Base-by-base conservation (phyloP, 306 rosid genomes). In the Cucumis hystrix region DNA sequence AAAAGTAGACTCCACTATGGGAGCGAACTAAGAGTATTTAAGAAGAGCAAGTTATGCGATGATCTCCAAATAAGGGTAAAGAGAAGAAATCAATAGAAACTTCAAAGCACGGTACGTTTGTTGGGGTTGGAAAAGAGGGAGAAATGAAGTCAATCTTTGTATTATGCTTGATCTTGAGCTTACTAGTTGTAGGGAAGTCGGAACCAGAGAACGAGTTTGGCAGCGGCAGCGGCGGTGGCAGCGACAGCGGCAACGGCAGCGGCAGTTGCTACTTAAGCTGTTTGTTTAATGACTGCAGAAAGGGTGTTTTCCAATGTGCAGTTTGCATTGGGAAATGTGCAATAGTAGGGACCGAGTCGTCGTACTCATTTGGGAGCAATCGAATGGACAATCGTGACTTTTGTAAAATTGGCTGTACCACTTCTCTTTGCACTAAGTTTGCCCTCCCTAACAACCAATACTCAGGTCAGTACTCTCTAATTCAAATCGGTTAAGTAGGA, bases 341-440 rank as follows among this genome's bases (percentile, higher is more conserved):
- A n/a, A 18, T 55, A 5, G 41, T 4, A 18, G n/a, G 0, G 1
- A 1, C 5, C 5, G 23, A 55, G 23, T 55, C 59, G 20, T 16
- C 59, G 1, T 41, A 8, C n/a, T 20, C 64, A 4, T 20, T 7
- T 23, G 2, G 8, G 11, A 3, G 3, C 5, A 55, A 2, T 0
- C 23, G 8, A 8, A 59, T 59, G 64, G 7, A 10, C 6, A 59
- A 59, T 59, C 64, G 3, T 59, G 25, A 59, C 64, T 59, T 59
- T 16, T 59, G 64, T 12, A 59, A 59, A 0, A 30, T 59, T 23
- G 64, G 64, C 35, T 59, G 64, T 59, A 21, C 64, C 35, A 59
- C 64, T 59, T 21, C 64, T 59, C 35, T 23, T 16, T 86, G 89
- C 65, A 30, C 55, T 11, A 49, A 49, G 55, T 5, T 49, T 7